Evolutionary conservation across 2,329 filamentous ascomycete genomes (phyloP), one percentile per base, ranked within the genome.

Genomic region (Penicillium verrucosum): DNA sequence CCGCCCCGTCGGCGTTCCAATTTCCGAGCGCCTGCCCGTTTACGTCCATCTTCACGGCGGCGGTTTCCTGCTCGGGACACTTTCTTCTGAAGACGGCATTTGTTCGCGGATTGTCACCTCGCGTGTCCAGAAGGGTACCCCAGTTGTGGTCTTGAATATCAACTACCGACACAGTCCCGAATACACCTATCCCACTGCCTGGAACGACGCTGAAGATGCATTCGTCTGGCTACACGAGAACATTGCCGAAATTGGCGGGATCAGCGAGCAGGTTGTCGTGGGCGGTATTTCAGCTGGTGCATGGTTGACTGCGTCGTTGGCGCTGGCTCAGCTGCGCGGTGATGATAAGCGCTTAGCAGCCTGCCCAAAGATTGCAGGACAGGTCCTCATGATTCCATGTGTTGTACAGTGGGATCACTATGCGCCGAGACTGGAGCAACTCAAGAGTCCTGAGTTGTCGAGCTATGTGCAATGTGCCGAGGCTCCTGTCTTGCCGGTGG

Each of bases 151-250:
- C 0, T 62, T 85, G 1, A 82, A 83, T 41, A 72, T 85, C 12
- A 82, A 84, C 60, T 86, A 86, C 65, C 79, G 84, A 0, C 83
- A 86, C 62, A 83, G 82, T 0, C 83, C 83, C 0, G 79, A 85
- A 50, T 70, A 77, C 59, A 62, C 57, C 0, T 85, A 81, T 55
- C 84, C 84, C 0, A 80, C 76, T 0, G 76, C 78, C 0, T 84
- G 79, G 78, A 46, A 70, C 42, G 84, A 87, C 45, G 68, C 75
- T 0, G 78, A 82, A 56, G 84, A 85, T 44, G 77, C 79, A 0
- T 81, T 84, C 32, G 70, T 76, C 18, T 87, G 83, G 84, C 65
- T 82, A 0, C 78, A 83, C 48, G 68, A 70, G 14, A 70, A 81
- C 55, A 75, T 78, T 0, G 60, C 65, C 0, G 54, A 65, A 32